phyloP scores from a whole-genome alignment of 257 asterid species.

The Solanum pimpinellifolium region DNA sequence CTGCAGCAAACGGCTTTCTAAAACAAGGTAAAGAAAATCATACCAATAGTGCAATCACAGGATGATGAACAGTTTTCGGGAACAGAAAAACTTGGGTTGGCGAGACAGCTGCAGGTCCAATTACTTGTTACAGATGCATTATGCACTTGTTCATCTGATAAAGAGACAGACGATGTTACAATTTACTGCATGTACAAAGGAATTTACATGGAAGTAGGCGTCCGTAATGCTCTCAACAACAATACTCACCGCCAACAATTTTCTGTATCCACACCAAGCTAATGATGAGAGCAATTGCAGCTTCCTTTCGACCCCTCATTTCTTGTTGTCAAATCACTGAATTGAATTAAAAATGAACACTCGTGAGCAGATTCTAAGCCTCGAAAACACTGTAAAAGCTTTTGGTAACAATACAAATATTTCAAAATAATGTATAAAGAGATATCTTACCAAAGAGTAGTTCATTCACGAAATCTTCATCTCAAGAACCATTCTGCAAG shows the following conservation, averaged over 20 bases:
- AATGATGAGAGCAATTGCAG: constrained; percentile 29
- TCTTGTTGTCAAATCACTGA: constrained; percentile 6
- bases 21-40: background rate
- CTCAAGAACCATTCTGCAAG: background rate
- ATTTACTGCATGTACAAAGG: background rate
- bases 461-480: background rate
- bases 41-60: constrained; percentile 79
- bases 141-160: constrained; percentile 19
- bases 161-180: background rate
- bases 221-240: background rate
- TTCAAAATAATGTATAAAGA: background rate
- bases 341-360: background rate
- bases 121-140: constrained; percentile 25
- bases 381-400: background rate
- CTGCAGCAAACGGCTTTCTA: background rate
- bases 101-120: constrained; percentile 84
- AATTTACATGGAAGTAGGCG: background rate
- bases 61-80: constrained; percentile 65
- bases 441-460: background rate
- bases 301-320: constrained; percentile 44
- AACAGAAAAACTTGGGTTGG: constrained; percentile 16
- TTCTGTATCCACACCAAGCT: constrained; percentile 38
- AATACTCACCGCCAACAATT: constrained; percentile 41
- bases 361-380: background rate
- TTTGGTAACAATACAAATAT: background rate